Evolutionary conservation across 1,284 basidiomycete species (phyloP).

Genomic region (Austropuccinia psidii): DNA sequence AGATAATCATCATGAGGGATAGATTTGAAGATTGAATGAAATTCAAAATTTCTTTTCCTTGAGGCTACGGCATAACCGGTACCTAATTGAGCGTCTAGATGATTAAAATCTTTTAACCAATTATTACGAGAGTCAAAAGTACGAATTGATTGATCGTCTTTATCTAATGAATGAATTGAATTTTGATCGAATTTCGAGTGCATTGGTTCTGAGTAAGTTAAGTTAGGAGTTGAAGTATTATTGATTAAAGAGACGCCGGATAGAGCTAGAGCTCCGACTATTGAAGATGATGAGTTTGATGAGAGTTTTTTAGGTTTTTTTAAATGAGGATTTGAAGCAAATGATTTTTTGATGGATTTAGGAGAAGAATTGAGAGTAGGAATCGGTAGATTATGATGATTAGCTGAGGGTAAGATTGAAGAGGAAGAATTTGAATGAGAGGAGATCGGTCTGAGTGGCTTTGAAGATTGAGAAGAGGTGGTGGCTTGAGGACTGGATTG

Average conservation of each 20-base stretch:
- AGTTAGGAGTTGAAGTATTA: background rate
- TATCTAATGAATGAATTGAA: background rate
- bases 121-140: background rate
- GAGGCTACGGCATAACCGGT: conserved; percentile 90
- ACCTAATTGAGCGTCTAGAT: conserved; percentile 15
- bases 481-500: background rate
- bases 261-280: conserved; percentile 7
- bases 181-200: background rate
- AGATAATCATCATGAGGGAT: conserved; percentile 93
- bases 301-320: background rate
- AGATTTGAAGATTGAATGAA: conserved; percentile 78
- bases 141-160: background rate
- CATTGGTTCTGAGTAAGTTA: background rate
- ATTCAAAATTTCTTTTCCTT: conserved; percentile 87
- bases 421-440: no score
- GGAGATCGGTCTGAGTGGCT: no score
- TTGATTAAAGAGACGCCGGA: conserved; percentile 2
- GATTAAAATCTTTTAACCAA: background rate
- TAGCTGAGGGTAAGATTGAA: no score
- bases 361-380: background rate
- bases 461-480: background rate
- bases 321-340: background rate
- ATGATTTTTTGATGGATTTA: background rate
- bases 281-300: background rate
- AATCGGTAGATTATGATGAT: background rate